Conservation (phyloP, 2,329 filamentous ascomycete species). For the Ophiostoma novo-ulmi region DNA sequence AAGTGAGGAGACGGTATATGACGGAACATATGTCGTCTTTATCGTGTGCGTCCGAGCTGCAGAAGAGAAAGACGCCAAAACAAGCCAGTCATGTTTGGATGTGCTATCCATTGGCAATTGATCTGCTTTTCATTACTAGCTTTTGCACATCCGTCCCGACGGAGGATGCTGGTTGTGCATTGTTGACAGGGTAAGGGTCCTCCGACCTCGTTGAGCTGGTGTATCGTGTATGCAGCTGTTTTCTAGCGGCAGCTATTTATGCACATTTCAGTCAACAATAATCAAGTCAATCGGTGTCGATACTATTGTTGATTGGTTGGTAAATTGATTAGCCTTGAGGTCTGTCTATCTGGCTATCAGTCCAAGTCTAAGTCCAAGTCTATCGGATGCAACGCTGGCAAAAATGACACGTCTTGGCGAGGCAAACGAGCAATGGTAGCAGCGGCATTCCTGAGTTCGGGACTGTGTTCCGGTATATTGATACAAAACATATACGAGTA, state of each 20-base stretch:
- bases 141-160: neutral
- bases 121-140: neutral
- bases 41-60: neutral
- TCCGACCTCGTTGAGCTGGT: neutral
- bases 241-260: slow-evolving; percentile 27
- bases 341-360: too few relatives aligned
- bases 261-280: neutral
- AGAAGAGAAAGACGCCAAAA: neutral
- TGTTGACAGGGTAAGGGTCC: neutral
- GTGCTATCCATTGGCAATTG: neutral
- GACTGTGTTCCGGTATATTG: too few relatives aligned
- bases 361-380: too few relatives aligned
- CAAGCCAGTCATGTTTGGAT: neutral
- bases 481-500: too few relatives aligned
- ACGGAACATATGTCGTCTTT: neutral
- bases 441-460: too few relatives aligned
- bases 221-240: neutral
- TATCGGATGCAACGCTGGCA: too few relatives aligned
- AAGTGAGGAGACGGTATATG: neutral
- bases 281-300: neutral
- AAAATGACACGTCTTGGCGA: too few relatives aligned
- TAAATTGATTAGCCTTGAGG: too few relatives aligned
- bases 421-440: too few relatives aligned
- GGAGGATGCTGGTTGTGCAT: neutral
- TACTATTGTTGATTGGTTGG: too few relatives aligned